Percentiles rank a stretch among this genome's conserved stretches.
Evolutionary conservation across 176 grass and related monocot species (phyloP).

Genomic region (Aegilops longissima): DNA sequence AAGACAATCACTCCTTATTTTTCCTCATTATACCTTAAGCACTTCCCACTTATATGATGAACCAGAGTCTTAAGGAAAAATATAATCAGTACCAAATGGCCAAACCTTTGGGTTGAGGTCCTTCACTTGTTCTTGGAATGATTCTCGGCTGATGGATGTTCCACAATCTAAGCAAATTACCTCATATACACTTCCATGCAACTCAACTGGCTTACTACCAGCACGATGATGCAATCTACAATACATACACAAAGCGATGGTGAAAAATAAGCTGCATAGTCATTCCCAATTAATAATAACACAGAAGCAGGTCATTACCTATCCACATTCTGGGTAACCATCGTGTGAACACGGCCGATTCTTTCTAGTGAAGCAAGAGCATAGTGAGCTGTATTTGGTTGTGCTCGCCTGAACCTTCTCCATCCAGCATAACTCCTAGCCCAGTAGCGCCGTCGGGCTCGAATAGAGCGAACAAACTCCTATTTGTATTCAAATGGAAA

Average conservation of each 20-base stretch:
- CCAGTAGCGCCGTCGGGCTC: conserved; percentile 75
- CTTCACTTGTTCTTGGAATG: conserved; percentile 85
- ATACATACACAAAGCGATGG: conserved; percentile 23
- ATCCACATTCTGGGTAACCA: conserved; percentile 98
- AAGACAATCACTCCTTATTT: background rate
- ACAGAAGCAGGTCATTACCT: conserved; percentile 44
- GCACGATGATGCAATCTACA: conserved; percentile 88
- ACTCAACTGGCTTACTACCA: conserved; percentile 80
- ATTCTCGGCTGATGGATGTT: conserved; percentile 58
- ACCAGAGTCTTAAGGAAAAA: conserved; percentile 1
- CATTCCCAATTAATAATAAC: conserved; percentile 5
- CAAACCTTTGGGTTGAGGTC: conserved; percentile 88
- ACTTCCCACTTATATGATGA: background rate
- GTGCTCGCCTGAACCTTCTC: conserved; percentile 75
- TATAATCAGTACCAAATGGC: conserved; percentile 24
- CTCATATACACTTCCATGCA: conserved; percentile 88
- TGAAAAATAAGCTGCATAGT: conserved; percentile 12
- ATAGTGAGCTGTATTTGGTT: conserved; percentile 85
- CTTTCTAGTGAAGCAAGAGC: conserved; percentile 80
- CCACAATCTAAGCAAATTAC: conserved; percentile 80
- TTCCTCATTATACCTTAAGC: background rate
- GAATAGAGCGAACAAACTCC: conserved; percentile 84
- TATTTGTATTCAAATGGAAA: conserved; percentile 40
- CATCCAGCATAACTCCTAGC: conserved; percentile 98
- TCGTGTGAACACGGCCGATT: conserved; percentile 62